Base-by-base conservation (phyloP, 2,329 filamentous ascomycete species). In the Cladosporium sp. region DNA sequence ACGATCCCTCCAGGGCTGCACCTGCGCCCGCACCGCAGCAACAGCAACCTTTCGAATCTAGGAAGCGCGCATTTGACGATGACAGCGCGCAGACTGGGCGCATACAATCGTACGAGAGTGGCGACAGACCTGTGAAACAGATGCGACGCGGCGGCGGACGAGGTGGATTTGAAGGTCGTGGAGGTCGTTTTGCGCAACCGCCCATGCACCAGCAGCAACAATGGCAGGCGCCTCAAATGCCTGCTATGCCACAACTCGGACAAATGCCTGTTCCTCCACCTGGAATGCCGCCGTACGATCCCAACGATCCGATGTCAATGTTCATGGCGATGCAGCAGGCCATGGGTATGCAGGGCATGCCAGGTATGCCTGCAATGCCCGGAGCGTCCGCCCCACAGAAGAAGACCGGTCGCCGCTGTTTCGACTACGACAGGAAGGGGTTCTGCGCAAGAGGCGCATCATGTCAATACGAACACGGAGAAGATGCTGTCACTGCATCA, bases 361-460 rank as follows among this genome's bases (percentile, higher is more conserved):
- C 79, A 20, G 74, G 76, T 1, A 75, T 80, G 71, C 75, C 79
- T 22, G 43, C 59, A 30, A 60, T 64, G 62, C 55, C 62, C 60
- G 39, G 40, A 59, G 52, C 11, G 58, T 15, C 42, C 12, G 30
- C 54, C 25, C 22, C 59, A 52, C 51, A 58, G 30, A 50, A 59
- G 55, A 55, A 60, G 19, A 40, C 40, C 38, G 37, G 58, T 20
- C 54, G 78, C 59, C 79, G 84, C 59, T 92, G 89, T 68, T 79
- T 82, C 59, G 86, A 90, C 70, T 91, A 88, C 66, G 87, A 90
- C 59, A 83, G 76, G 1, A 89, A 89, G 65, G 89, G 89, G 0
- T 90, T 83, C 66, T 92, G 89, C 68, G 80, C 84, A 5, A 77
- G 85, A 39, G 88, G 88, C 3, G 84, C 79, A 65, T 82, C 80